These are phyloP conservation scores for Taiwanofungus camphoratus DNA, from an alignment of 1,284 basidiomycete genomes.

Conservation along the genomic window DNA sequence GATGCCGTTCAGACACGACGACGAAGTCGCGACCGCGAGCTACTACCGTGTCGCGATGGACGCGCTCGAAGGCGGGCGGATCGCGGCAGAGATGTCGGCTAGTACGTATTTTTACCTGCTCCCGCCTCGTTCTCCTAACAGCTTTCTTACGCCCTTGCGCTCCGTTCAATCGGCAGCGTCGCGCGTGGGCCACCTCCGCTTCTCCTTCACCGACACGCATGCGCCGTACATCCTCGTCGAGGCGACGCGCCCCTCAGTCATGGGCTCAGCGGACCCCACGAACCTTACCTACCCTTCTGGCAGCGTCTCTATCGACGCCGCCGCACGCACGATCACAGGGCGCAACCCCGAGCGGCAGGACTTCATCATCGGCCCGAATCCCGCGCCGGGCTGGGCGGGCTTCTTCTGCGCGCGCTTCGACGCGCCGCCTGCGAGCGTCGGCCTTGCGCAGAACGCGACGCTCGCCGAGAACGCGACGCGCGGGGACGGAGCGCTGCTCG, in stretches of 20 bases:
- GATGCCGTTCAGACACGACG: slow-evolving; percentile 49
- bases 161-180: too few relatives aligned
- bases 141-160: background rate
- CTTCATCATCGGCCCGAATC: slow-evolving; percentile 59
- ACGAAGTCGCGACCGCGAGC: slow-evolving; percentile 58
- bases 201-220: slow-evolving; percentile 49
- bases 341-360: slow-evolving; percentile 74
- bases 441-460: slow-evolving; percentile 46
- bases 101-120: slow-evolving; percentile 39
- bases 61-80: slow-evolving; percentile 39
- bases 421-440: slow-evolving; percentile 39
- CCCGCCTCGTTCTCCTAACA: background rate
- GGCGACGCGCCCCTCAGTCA: slow-evolving; percentile 57
- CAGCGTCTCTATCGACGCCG: slow-evolving; percentile 42
- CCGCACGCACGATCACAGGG: slow-evolving; percentile 56
- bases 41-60: slow-evolving; percentile 66
- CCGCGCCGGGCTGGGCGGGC: slow-evolving; percentile 49
- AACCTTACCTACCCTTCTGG: slow-evolving; percentile 64
- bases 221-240: slow-evolving; percentile 66
- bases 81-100: slow-evolving; percentile 64
- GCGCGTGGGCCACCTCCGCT: slow-evolving; percentile 72
- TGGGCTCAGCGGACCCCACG: slow-evolving; percentile 52
- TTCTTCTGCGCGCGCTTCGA: slow-evolving; percentile 79
- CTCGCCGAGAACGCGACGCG: slow-evolving; percentile 25
- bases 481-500: slow-evolving; percentile 39